These are phyloP conservation scores for Pichia sp. DNA, from an alignment of 1,139 yeast species.

Conservation along the genomic window DNA sequence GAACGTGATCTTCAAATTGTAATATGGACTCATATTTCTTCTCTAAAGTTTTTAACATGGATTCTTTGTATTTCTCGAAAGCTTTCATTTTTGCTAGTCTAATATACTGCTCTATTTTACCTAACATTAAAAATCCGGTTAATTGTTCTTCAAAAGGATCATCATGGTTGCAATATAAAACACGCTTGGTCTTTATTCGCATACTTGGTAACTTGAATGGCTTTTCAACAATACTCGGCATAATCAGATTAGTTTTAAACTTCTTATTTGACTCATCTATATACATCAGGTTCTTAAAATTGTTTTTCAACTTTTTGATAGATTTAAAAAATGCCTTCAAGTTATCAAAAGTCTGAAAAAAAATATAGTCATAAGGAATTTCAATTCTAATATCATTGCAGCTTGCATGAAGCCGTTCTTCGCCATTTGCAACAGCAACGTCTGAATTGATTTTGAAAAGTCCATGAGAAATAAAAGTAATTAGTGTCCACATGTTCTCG, in stretches of 20 bases:
- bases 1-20: constrained; percentile 8
- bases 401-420: constrained; percentile 9
- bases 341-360: constrained; percentile 56
- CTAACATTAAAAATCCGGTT: constrained; percentile 63
- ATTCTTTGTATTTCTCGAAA: constrained; percentile 34
- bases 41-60: constrained; percentile 20
- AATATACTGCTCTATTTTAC: constrained; percentile 58
- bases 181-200: constrained; percentile 37
- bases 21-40: constrained; percentile 13
- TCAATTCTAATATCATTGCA: constrained; percentile 23
- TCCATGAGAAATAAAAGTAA: constrained; percentile 18
- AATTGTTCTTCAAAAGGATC: constrained; percentile 85
- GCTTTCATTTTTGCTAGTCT: constrained; percentile 50
- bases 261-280: constrained; percentile 27
- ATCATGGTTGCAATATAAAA: constrained; percentile 58
- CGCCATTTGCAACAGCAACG: constrained; percentile 4
- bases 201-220: constrained; percentile 42
- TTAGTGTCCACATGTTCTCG: constrained; percentile 19
- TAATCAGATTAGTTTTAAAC: constrained; percentile 18
- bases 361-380: constrained; percentile 26
- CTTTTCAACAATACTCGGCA: constrained; percentile 27
- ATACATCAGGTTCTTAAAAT: constrained; percentile 32
- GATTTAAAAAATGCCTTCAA: constrained; percentile 50
- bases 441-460: constrained; percentile 9
- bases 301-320: constrained; percentile 42